A percentile compares a stretch with the other conserved stretches of the same genome.
These are phyloP conservation scores for Yamadazyma phyllophila DNA, from an alignment of 805 yeast species.

Conservation along the genomic window DNA sequence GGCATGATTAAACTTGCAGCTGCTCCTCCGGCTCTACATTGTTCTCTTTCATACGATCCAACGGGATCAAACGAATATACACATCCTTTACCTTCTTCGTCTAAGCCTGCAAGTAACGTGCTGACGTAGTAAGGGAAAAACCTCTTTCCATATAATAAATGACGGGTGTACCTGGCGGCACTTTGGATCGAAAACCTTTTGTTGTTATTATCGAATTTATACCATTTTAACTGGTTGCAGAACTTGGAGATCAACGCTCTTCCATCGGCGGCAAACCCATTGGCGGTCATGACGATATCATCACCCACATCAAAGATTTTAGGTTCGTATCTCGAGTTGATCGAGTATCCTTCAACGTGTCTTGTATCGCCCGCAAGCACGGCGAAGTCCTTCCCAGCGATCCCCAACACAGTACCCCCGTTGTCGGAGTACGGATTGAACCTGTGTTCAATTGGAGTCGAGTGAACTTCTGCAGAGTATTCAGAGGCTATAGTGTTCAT, in stretches of 20 bases:
- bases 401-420: slow-evolving; percentile 96
- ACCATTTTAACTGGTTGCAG: slow-evolving; percentile 76
- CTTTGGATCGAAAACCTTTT: slow-evolving; percentile 64
- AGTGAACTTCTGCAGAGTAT: slow-evolving; percentile 52
- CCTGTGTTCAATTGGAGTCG: slow-evolving; percentile 80
- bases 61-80: slow-evolving; percentile 97
- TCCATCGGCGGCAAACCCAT: slow-evolving; percentile 96
- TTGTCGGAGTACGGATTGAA: slow-evolving; percentile 93
- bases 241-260: slow-evolving; percentile 77
- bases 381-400: slow-evolving; percentile 97
- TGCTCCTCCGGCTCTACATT: slow-evolving; percentile 97
- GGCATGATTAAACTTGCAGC: slow-evolving; percentile 97
- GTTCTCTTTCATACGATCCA: slow-evolving; percentile 96
- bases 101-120: slow-evolving; percentile 92
- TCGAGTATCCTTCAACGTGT: slow-evolving; percentile 89
- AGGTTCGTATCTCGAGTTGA: slow-evolving; percentile 89
- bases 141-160: slow-evolving; percentile 85
- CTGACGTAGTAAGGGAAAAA: slow-evolving; percentile 96
- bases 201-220: slow-evolving; percentile 79
- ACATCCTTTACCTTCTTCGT: slow-evolving; percentile 88
- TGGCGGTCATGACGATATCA: slow-evolving; percentile 81
- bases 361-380: slow-evolving; percentile 98
- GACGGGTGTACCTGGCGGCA: slow-evolving; percentile 91
- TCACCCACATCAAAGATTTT: slow-evolving; percentile 89
- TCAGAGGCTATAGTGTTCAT: slow-evolving; percentile 56